These are phyloP conservation scores for Calonectria pseudoturangicola DNA, from an alignment of 2,329 filamentous ascomycete genomes.

Conservation along the genomic window DNA sequence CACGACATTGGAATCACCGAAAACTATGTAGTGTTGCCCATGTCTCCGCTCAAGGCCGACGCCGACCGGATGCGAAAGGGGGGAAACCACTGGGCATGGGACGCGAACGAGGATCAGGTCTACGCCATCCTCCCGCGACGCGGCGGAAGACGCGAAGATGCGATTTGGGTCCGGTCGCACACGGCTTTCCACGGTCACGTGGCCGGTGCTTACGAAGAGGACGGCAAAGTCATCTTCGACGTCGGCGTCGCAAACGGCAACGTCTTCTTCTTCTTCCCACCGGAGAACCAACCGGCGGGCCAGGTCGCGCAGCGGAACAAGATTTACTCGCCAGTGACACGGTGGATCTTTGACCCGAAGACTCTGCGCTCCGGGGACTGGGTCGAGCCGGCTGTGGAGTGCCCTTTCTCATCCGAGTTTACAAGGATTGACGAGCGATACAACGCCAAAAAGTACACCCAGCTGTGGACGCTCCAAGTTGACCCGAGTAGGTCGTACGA, in stretches of 20 bases:
- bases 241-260: slow-evolving; percentile 36
- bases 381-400: slow-evolving; percentile 3
- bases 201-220: slow-evolving; percentile 37
- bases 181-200: slow-evolving; percentile 42
- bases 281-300: background rate
- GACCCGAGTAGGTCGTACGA: background rate
- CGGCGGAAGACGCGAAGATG: background rate
- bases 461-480: slow-evolving; percentile 30
- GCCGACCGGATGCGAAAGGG: background rate
- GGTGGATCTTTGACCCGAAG: slow-evolving; percentile 32
- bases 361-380: background rate
- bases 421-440: slow-evolving; percentile 35
- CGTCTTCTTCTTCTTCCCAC: slow-evolving; percentile 38
- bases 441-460: slow-evolving; percentile 20
- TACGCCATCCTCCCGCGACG: slow-evolving; percentile 8
- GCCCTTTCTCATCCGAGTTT: slow-evolving; percentile 19
- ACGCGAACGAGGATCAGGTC: background rate
- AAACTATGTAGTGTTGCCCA: slow-evolving; percentile 7
- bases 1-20: slow-evolving; percentile 24
- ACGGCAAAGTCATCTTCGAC: slow-evolving; percentile 34
- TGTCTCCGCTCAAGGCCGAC: background rate
- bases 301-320: background rate
- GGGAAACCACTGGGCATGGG: slow-evolving; percentile 26
- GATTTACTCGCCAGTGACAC: background rate
- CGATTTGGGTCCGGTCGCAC: slow-evolving; percentile 26